phyloP scores from a whole-genome alignment of 2,329 filamentous ascomycete genomes.

The Xylaria sp. region DNA sequence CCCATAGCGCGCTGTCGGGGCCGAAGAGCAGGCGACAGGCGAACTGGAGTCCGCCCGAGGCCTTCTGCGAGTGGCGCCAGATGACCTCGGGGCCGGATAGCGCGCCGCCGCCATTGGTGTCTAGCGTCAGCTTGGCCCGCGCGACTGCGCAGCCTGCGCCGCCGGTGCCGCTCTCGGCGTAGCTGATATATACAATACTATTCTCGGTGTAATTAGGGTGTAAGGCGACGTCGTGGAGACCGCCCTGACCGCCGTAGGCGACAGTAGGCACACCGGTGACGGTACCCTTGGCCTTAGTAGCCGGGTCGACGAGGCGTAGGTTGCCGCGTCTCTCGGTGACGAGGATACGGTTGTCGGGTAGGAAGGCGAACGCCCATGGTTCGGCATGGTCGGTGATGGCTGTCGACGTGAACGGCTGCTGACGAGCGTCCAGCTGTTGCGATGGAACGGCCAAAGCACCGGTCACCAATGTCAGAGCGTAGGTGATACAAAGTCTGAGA shows the following conservation, averaged over 20 bases:
- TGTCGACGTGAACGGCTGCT: constrained; percentile 33
- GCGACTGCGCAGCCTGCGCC: constrained; percentile 32
- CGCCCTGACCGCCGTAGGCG: constrained; percentile 33
- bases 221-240: constrained; percentile 34
- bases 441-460: constrained; percentile 33
- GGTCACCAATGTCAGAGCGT: constrained; percentile 30
- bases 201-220: constrained; percentile 32
- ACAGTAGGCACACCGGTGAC: constrained; percentile 31
- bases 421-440: constrained; percentile 32
- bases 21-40: constrained; percentile 34
- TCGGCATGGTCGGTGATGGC: constrained; percentile 30
- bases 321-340: constrained; percentile 33
- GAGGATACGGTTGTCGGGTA: constrained; percentile 31
- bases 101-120: constrained; percentile 28
- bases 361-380: constrained; percentile 33
- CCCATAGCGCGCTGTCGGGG: constrained; percentile 30
- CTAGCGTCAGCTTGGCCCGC: constrained; percentile 29
- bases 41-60: constrained; percentile 32
- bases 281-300: constrained; percentile 22
- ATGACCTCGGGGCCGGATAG: constrained; percentile 31
- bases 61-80: constrained; percentile 34
- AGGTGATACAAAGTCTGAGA: constrained; percentile 33
- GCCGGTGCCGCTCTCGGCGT: constrained; percentile 30
- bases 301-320: constrained; percentile 30
- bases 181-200: constrained; percentile 32